A percentile compares a stretch with the other conserved stretches of the same genome.
Conservation (phyloP, 164 flowering plant genomes). For the Vitis riparia region DNA sequence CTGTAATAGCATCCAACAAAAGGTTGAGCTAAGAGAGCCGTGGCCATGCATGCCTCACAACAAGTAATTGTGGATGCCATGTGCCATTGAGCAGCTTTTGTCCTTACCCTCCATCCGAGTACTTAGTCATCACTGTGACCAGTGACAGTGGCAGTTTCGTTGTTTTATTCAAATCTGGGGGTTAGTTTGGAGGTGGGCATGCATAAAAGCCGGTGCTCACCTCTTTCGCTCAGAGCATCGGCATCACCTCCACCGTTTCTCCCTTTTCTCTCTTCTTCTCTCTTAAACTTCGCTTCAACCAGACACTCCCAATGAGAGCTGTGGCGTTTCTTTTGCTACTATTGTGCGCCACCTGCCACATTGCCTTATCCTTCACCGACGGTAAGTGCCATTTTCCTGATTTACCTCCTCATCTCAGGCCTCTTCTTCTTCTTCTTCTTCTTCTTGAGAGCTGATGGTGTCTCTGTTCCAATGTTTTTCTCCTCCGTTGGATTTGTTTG, state of each 20-base stretch:
- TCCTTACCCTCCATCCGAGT: background rate
- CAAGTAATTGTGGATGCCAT: background rate
- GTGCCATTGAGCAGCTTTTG: slow-evolving; percentile 20
- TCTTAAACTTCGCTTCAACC: background rate
- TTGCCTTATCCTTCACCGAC: slow-evolving; percentile 24
- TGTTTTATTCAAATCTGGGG: slow-evolving; percentile 3
- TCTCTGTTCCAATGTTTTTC: background rate
- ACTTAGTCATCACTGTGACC: no score
- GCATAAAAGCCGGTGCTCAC: slow-evolving; percentile 26
- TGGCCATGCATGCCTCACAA: background rate
- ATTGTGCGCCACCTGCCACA: slow-evolving; percentile 21
- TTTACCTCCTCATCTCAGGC: no score
- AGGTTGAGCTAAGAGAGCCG: background rate
- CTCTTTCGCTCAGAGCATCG: background rate
- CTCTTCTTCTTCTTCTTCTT: no score
- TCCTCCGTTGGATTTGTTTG: background rate
- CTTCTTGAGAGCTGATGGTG: no score
- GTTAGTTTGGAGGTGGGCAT: background rate
- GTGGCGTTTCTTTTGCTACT: slow-evolving; percentile 24
- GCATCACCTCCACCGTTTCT: background rate
- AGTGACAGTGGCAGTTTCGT: no score
- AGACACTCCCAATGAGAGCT: slow-evolving; percentile 15
- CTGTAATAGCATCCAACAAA: no score
- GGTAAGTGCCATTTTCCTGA: slow-evolving; percentile 18
- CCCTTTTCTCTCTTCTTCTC: background rate